Base-by-base conservation (phyloP, 352 stramenopile species). In the Pilasporangium apinafurcum region DNA sequence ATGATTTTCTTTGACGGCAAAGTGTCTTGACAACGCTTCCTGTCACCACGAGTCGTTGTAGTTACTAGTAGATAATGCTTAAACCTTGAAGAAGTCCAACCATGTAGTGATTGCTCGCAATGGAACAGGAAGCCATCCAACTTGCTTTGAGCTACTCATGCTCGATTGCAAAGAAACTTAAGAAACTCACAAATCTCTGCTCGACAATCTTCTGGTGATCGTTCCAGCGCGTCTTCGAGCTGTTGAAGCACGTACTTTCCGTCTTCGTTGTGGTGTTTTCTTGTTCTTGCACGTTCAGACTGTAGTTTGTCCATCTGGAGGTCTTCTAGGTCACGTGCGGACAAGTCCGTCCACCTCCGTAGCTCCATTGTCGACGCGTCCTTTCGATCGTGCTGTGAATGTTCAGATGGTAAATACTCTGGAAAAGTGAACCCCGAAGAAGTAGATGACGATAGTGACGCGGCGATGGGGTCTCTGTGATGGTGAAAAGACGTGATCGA, bases 151-250 rank as follows among this genome's bases (percentile, higher is more conserved):
- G n/a, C 8, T 20, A 6, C 14, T 4, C 43, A 26, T 26, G 39
- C 43, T 37, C 28, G n/a, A n/a, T 21, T 18, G 13, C 51, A 66
- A 9, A 83, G 50, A 30, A 63, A 69, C 26, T 76, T 51, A 1
- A 83, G 50, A 6, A 78, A 22, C 1, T 60, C 37, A 26, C 68
- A 80, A 30, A 86, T 73, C 37, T 86, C 69, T 4, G 46, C 31
- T 8, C 73, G 73, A 16, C 69, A 86, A 42, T 86, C 73, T 9
- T 78, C 53, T 0, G 73, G 73, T 6, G 50, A 52, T 16, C 46
- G 26, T 24, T 86, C 73, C 4, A 86, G 57, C 8, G 70, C 73
- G n/a, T 49, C 30, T 32, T 82, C 73, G 3, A 86, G 45, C 2
- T 63, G 42, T 16, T 43, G 33, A 13, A 86, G 69, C 24, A 70